phyloP scores from a whole-genome alignment of 768 basidiomycete species.

The Leccinum boreale region DNA sequence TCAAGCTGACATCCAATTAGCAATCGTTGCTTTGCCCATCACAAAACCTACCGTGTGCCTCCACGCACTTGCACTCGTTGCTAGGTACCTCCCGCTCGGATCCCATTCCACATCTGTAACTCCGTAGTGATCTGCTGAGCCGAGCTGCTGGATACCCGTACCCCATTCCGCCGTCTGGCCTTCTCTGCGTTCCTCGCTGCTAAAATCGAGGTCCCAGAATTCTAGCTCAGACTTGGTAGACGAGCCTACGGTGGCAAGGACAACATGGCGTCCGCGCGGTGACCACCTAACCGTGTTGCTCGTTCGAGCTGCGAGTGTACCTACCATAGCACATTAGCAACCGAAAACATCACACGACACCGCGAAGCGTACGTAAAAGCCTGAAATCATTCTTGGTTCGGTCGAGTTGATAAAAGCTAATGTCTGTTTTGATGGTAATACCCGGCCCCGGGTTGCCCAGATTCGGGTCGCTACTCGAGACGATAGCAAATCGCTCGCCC shows the following conservation, averaged over 20 bases:
- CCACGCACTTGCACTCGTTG: slow-evolving; percentile 94
- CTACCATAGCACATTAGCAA: slow-evolving; percentile 37
- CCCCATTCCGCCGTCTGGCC: slow-evolving; percentile 70
- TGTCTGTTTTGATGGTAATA: slow-evolving; percentile 92
- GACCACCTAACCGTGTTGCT: slow-evolving; percentile 97
- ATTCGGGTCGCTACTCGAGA: slow-evolving; percentile 92
- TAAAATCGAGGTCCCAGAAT: slow-evolving; percentile 98
- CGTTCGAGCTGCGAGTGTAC: slow-evolving; percentile 74
- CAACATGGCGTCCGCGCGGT: slow-evolving; percentile 91
- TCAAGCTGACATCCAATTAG: slow-evolving; percentile 62
- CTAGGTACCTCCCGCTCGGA: slow-evolving; percentile 89
- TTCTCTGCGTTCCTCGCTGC: slow-evolving; percentile 51
- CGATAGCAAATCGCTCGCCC: slow-evolving; percentile 93
- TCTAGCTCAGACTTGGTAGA: slow-evolving; percentile 95
- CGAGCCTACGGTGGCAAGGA: slow-evolving; percentile 93
- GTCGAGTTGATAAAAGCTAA: slow-evolving; percentile 95
- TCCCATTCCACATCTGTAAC: slow-evolving; percentile 99
- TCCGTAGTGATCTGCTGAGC: slow-evolving; percentile 91
- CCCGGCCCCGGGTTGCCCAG: slow-evolving; percentile 87
- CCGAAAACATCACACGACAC: not conserved
- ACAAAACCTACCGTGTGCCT: slow-evolving; percentile 71
- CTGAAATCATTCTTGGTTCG: slow-evolving; percentile 92
- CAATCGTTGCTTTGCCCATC: not conserved
- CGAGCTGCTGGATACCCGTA: slow-evolving; percentile 78
- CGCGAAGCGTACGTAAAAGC: slow-evolving; percentile 61